phyloP scores from a whole-genome alignment of 2,329 filamentous ascomycete genomes.

The Colletotrichum kahawae region DNA sequence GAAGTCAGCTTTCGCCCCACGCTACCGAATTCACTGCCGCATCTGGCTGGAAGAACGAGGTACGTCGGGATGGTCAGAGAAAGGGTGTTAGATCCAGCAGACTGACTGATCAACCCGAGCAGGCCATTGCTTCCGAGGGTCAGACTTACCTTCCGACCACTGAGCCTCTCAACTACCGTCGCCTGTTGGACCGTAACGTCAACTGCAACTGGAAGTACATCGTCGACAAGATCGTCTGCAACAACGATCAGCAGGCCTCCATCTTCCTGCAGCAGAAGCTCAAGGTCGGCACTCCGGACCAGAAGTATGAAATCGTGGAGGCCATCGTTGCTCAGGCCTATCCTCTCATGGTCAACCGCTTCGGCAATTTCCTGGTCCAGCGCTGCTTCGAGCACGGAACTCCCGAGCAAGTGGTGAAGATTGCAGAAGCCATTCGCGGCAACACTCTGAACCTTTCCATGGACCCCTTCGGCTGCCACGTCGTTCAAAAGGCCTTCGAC shows the following conservation, averaged over 20 bases:
- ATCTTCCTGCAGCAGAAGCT: conserved; percentile 99
- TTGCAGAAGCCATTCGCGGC: conserved; percentile 91
- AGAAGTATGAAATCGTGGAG: conserved; percentile 97
- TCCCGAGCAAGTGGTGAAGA: conserved; percentile 90
- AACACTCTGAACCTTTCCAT: conserved; percentile 95
- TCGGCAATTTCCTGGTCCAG: conserved; percentile 98
- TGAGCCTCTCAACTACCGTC: conserved; percentile 95
- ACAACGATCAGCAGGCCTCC: conserved; percentile 98
- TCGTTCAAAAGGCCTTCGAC: conserved; percentile 98
- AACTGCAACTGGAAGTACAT: conserved; percentile 99
- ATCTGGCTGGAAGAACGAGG: conserved; percentile 61
- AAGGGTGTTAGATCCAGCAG: background rate
- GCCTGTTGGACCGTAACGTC: conserved; percentile 91
- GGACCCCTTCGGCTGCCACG: conserved; percentile 98
- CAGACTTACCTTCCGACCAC: conserved; percentile 85
- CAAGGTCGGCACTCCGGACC: conserved; percentile 91
- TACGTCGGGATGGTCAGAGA: conserved; percentile 32
- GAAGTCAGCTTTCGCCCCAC: conserved; percentile 73
- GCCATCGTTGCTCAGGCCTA: conserved; percentile 95
- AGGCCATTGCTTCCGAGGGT: conserved; percentile 58
- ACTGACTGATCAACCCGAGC: conserved; percentile 17
- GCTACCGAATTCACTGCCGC: conserved; percentile 75
- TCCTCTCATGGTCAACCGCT: conserved; percentile 96
- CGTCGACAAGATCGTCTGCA: conserved; percentile 99
- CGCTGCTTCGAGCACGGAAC: conserved; percentile 99